Base-by-base conservation (phyloP, 805 yeast species). In the Ogataea methanolica region DNA sequence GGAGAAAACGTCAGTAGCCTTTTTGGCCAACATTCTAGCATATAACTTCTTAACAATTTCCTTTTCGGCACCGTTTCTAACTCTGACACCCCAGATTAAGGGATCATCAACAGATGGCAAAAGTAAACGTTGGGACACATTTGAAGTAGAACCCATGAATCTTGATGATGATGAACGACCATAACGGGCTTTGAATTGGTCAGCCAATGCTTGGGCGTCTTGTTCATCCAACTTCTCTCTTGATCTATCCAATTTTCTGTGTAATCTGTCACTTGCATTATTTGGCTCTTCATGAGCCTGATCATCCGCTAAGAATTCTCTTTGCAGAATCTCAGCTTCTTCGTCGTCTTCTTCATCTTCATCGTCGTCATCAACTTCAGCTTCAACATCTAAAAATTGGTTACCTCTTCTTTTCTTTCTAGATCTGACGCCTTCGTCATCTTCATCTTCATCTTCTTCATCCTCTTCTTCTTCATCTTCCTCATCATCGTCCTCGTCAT, bases 41-140 rank as follows among this genome's bases (percentile, higher is more conserved):
- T 85, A 76, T 43, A 94, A 71, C 54, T 87, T 87, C 54, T 89
- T 80, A 22, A 94, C 96, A 53, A 91, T 73, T 45, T 89, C 96
- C 66, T 88, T 92, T 68, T 94, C 99, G 56, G 85, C 82, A 43
- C 98, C 97, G 33, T 88, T 89, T 60, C 95, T 80, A 71, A 96
- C 89, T 67, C 97, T 81, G 41, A 94, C 81, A 61, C 96, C 98
- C 87, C 96, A 94, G 58, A 94, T 88, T 46, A 89, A 83, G 8
- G 99, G 98, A 63, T 94, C 97, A 59, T 91, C 89, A 49, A 94
- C 96, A 33, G 97, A 89, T 12, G 99, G 99, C 67, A 94, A 76
- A 57, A 94, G 75, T 58, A 94, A 79, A 61, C 96, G 84, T 66
- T 94, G 99, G 6, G 98, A 94, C 12, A 92, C 96, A 41, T 85